Percentiles rank a stretch among this genome's conserved stretches.
These are phyloP conservation scores for Eimeria tenella DNA, from an alignment of 169 alveolate genomes.

Conservation along the genomic window DNA sequence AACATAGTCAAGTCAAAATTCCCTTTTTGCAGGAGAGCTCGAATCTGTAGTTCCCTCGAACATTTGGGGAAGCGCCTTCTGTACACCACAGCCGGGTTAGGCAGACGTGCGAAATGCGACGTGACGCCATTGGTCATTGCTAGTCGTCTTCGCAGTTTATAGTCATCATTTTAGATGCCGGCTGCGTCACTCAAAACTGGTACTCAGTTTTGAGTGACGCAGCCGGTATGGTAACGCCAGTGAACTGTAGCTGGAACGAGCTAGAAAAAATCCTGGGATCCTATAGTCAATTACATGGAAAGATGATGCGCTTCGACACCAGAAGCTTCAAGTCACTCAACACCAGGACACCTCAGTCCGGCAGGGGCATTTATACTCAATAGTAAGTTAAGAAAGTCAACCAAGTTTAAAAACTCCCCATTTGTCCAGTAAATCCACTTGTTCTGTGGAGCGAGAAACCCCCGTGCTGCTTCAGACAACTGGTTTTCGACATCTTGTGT, in stretches of 20 bases:
- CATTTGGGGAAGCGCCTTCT: too few species aligned
- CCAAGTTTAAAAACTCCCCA: slow-evolving; percentile 4
- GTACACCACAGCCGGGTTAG: too few species aligned
- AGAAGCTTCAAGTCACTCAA: background rate
- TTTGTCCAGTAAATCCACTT: slow-evolving; percentile 60
- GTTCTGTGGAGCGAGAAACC: slow-evolving; percentile 48
- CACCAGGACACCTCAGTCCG: slow-evolving; percentile 61
- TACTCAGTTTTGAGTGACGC: too few species aligned
- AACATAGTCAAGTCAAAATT: background rate
- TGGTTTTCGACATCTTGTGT: slow-evolving; percentile 59
- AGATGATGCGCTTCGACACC: background rate
- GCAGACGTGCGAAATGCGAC: too few species aligned
- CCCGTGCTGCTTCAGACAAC: slow-evolving; percentile 16
- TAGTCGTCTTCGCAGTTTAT: too few species aligned
- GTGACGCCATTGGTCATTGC: too few species aligned
- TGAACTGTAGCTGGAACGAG: background rate
- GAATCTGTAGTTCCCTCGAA: background rate
- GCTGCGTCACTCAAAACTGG: too few species aligned
- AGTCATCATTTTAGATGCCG: too few species aligned
- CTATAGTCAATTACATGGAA: background rate
- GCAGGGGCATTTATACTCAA: slow-evolving; percentile 71
- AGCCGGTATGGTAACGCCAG: too few species aligned
- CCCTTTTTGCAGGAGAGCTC: background rate
- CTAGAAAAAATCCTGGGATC: background rate
- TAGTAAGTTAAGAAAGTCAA: slow-evolving; percentile 49